Evolutionary conservation across 257 asterid genomes (phyloP).

Genomic region (Solanum acaule): DNA sequence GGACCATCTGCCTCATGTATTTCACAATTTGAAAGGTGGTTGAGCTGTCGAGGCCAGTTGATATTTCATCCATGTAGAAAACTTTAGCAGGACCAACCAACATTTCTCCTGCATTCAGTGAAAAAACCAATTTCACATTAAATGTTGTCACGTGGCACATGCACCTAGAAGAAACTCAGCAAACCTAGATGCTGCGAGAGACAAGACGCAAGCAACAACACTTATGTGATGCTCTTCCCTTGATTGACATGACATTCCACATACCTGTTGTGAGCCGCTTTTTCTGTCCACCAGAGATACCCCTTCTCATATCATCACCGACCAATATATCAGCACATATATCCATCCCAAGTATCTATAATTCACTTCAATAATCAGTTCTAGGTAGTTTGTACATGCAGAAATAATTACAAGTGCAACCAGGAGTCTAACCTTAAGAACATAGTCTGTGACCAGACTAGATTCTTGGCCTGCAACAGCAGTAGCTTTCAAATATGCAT

Average conservation of each 20-base stretch:
- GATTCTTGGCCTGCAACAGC: constrained; percentile 85
- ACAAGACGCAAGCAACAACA: not conserved
- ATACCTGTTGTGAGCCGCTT: constrained; percentile 91
- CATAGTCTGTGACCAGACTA: constrained; percentile 80
- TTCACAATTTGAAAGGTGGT: constrained; percentile 80
- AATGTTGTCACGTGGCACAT: not conserved
- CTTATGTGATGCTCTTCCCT: not conserved
- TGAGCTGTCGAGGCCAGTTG: constrained; percentile 96
- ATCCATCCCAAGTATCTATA: constrained; percentile 88
- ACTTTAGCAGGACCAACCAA: constrained; percentile 95
- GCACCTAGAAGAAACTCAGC: not conserved
- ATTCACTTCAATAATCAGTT: not conserved
- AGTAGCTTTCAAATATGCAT: constrained; percentile 88
- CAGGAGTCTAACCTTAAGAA: constrained; percentile 54
- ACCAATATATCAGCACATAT: constrained; percentile 80
- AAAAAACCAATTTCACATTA: not conserved
- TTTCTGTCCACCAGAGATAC: constrained; percentile 97
- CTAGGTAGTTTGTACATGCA: not conserved
- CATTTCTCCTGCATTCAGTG: constrained; percentile 66
- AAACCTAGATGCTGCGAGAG: not conserved
- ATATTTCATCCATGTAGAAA: constrained; percentile 95
- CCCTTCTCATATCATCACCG: constrained; percentile 91
- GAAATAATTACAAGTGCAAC: not conserved
- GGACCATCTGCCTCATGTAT: constrained; percentile 94
- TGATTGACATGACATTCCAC: not conserved